These are phyloP conservation scores for Lagerstroemia speciosa DNA, from an alignment of 345 rosid genomes.

Conservation along the genomic window DNA sequence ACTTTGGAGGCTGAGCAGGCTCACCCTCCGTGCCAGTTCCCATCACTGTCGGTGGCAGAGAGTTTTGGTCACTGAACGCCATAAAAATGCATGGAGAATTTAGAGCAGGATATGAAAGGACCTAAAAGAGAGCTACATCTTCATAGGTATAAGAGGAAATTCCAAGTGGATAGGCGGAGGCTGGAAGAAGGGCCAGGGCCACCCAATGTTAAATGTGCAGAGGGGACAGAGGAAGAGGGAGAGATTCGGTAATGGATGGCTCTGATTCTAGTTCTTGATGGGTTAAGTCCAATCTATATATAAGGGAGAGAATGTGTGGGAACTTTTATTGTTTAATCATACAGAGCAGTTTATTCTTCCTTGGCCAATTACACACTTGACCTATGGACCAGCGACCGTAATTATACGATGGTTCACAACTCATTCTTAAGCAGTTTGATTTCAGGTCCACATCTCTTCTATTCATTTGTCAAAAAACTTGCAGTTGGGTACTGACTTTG, in stretches of 20 bases:
- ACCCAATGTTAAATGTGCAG: neutral
- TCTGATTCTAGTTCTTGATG: conserved; percentile 1
- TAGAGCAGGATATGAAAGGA: neutral
- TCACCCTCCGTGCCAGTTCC: neutral
- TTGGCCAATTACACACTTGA: too few relatives aligned
- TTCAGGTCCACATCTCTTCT: too few relatives aligned
- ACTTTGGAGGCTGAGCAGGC: conserved; percentile 29
- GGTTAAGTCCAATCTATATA: neutral
- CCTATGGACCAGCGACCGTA: too few relatives aligned
- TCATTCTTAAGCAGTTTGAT: too few relatives aligned
- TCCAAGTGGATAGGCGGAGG: neutral
- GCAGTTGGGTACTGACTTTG: too few relatives aligned
- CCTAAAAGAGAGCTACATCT: neutral
- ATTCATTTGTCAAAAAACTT: too few relatives aligned
- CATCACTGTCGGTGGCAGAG: neutral
- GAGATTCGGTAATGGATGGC: conserved; percentile 14
- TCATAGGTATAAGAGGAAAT: neutral
- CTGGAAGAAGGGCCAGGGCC: neutral
- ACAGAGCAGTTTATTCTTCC: too few relatives aligned
- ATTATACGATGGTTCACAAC: too few relatives aligned
- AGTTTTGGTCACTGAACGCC: neutral
- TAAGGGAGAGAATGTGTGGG: conserved; percentile 11
- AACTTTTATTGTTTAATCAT: too few relatives aligned
- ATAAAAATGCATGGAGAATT: neutral
- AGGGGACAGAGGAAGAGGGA: neutral